These are phyloP conservation scores for Kodamaea nitidulidarum DNA, from an alignment of 805 yeast species.

Conservation along the genomic window DNA sequence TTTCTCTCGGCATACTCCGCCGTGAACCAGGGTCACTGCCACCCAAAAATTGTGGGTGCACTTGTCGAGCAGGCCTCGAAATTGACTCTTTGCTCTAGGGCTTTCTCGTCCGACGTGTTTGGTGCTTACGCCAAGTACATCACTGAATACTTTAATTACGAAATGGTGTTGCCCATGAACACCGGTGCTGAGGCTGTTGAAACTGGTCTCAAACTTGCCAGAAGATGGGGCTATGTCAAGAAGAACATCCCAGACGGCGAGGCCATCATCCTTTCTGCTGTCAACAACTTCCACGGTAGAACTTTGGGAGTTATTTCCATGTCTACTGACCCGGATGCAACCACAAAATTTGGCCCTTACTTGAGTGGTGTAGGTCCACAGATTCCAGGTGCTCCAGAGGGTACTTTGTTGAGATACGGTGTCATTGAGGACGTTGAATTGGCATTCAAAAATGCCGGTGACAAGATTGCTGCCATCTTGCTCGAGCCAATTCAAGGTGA, in stretches of 20 bases:
- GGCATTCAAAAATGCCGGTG: conserved; percentile 80
- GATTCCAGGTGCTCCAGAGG: conserved; percentile 67
- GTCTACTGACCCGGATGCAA: conserved; percentile 95
- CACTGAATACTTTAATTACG: conserved; percentile 86
- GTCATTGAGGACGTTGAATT: conserved; percentile 78
- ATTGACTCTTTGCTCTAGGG: conserved; percentile 85
- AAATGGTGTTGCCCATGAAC: conserved; percentile 94
- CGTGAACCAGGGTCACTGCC: conserved; percentile 97
- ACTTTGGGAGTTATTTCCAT: conserved; percentile 92
- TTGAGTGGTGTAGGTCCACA: conserved; percentile 77
- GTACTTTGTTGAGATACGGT: conserved; percentile 71
- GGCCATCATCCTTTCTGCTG: conserved; percentile 84
- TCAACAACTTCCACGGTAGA: conserved; percentile 93
- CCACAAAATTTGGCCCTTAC: conserved; percentile 86
- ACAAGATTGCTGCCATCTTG: conserved; percentile 82
- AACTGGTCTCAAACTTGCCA: conserved; percentile 87
- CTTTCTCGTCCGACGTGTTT: conserved; percentile 85
- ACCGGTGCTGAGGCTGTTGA: conserved; percentile 99
- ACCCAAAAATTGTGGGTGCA: conserved; percentile 85
- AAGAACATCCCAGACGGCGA: conserved; percentile 80
- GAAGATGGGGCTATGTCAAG: conserved; percentile 93
- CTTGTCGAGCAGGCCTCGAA: conserved; percentile 80
- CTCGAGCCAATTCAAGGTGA: conserved; percentile 98
- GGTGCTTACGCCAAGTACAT: conserved; percentile 83
- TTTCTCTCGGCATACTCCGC: conserved; percentile 95